These are phyloP conservation scores for Lactarius hatsudake DNA, from an alignment of 768 basidiomycete species.

Conservation along the genomic window DNA sequence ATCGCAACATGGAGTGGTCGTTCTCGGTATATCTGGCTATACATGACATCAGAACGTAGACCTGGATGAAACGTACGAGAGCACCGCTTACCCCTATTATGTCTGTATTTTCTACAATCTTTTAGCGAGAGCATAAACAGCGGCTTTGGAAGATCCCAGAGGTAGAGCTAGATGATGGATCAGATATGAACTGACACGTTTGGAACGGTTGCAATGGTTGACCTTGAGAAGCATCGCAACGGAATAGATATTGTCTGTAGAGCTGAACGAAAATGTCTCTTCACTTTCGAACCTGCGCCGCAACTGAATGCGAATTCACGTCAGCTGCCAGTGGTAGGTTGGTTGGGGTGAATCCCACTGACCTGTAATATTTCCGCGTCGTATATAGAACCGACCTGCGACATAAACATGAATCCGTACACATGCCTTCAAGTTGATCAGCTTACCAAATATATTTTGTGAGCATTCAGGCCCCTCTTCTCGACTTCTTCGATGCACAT, in stretches of 20 bases:
- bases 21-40: neutral
- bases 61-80: neutral
- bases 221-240: neutral
- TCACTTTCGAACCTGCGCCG: neutral
- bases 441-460: neutral
- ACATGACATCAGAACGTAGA: neutral
- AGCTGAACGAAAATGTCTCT: neutral
- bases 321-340: neutral
- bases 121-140: neutral
- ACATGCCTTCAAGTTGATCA: neutral
- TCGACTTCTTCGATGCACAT: neutral
- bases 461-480: neutral
- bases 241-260: neutral
- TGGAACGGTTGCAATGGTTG: neutral
- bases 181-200: neutral
- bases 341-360: neutral
- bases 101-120: neutral
- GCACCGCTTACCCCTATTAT: neutral
- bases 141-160: neutral
- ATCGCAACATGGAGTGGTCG: neutral
- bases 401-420: neutral
- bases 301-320: neutral
- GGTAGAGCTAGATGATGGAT: neutral
- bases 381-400: neutral
- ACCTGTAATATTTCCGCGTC: neutral